Percentiles rank a stretch among this genome's conserved stretches.
These are phyloP conservation scores for Leucogyrophana mollusca DNA, from an alignment of 768 basidiomycete species.

Conservation along the genomic window DNA sequence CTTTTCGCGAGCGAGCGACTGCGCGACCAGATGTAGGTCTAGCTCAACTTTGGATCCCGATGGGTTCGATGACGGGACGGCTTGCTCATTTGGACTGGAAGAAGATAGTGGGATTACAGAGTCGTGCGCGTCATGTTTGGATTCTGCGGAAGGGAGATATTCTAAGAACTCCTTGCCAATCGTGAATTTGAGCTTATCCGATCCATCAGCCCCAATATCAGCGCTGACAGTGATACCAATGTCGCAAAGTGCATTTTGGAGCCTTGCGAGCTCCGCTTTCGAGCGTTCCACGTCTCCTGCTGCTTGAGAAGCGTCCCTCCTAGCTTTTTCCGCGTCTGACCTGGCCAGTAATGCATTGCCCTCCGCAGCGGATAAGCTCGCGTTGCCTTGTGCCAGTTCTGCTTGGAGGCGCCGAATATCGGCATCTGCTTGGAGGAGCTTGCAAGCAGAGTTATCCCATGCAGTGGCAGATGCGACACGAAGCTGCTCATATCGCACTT, in stretches of 20 bases:
- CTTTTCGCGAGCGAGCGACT: too few relatives aligned
- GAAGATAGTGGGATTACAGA: too few relatives aligned
- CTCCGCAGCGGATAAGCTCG: not conserved
- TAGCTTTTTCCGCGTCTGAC: not conserved
- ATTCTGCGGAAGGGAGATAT: not conserved
- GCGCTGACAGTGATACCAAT: slow-evolving; percentile 1
- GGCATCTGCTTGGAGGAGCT: slow-evolving; percentile 1
- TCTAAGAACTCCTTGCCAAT: slow-evolving; percentile 1
- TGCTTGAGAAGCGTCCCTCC: slow-evolving; percentile 1
- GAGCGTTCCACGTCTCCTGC: not conserved
- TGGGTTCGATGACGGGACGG: too few relatives aligned
- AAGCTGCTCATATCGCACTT: slow-evolving; percentile 1
- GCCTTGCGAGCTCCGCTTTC: not conserved
- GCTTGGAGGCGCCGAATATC: not conserved
- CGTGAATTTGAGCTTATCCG: not conserved
- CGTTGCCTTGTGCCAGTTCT: not conserved
- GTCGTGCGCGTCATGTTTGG: too few relatives aligned
- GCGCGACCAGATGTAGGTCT: too few relatives aligned
- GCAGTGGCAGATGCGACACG: not conserved
- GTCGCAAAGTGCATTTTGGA: not conserved
- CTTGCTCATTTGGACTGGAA: too few relatives aligned
- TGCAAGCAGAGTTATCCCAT: not conserved
- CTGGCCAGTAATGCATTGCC: not conserved
- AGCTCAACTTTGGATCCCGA: too few relatives aligned
- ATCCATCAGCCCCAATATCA: not conserved